These are phyloP conservation scores for Tetragonia tetragonoides DNA, from an alignment of 148 eudicot genomes.

Conservation along the genomic window DNA sequence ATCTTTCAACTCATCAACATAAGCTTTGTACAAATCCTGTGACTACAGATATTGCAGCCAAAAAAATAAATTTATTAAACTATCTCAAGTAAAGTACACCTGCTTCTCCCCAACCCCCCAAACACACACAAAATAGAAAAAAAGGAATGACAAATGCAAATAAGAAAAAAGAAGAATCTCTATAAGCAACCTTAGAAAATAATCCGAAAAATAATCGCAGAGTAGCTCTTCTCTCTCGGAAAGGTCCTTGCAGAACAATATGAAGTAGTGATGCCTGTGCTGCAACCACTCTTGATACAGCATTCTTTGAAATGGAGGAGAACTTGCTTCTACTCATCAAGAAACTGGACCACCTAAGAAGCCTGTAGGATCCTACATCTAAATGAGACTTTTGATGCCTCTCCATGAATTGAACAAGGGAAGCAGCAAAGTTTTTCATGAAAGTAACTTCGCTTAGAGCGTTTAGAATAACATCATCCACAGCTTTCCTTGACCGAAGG, in stretches of 20 bases:
- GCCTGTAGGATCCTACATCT: constrained; percentile 69
- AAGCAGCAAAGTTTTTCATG: constrained; percentile 87
- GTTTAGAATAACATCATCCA: constrained; percentile 71
- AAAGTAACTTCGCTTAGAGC: constrained; percentile 52
- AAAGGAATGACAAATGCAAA: background rate
- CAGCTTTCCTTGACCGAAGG: constrained; percentile 75
- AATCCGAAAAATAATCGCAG: constrained; percentile 52
- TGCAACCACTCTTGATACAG: constrained; percentile 62
- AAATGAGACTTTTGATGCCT: constrained; percentile 69
- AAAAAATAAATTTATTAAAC: background rate
- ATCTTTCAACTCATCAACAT: constrained; percentile 65
- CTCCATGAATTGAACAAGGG: constrained; percentile 86
- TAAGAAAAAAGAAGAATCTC: background rate
- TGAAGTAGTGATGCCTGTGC: constrained; percentile 73
- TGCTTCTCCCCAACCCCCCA: background rate
- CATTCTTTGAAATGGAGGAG: constrained; percentile 72
- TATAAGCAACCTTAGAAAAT: constrained; percentile 59
- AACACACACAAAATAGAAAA: background rate
- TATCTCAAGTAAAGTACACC: background rate
- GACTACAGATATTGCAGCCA: constrained; percentile 41
- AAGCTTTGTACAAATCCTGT: constrained; percentile 50
- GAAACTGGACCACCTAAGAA: constrained; percentile 84
- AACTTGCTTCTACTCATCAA: constrained; percentile 73
- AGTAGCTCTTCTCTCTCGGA: constrained; percentile 72
- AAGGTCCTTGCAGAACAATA: constrained; percentile 60